phyloP scores from a whole-genome alignment of 441 rosid genomes.

The Raphanus hybrid region DNA sequence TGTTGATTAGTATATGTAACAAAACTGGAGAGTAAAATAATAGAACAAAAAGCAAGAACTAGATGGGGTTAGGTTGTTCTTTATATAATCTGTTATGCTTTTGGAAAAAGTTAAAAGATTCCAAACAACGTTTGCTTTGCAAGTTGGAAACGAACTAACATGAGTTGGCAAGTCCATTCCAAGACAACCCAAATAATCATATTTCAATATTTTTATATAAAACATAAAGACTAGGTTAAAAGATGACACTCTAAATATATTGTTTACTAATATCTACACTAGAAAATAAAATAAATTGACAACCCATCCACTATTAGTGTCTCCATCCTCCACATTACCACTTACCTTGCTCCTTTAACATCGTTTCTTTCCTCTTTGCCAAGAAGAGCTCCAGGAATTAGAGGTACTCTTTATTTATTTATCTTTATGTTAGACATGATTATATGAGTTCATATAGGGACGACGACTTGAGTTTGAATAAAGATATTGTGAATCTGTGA shows the following conservation, averaged over 20 bases:
- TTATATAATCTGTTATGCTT: background rate
- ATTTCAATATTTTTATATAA: background rate
- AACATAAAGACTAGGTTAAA: slow-evolving; percentile 11
- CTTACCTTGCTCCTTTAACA: slow-evolving; percentile 22
- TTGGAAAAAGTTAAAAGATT: slow-evolving; percentile 31
- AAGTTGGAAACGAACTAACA: slow-evolving; percentile 47
- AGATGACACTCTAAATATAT: slow-evolving; percentile 14
- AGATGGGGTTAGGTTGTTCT: background rate
- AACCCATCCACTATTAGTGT: slow-evolving; percentile 42
- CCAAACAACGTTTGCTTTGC: slow-evolving; percentile 41
- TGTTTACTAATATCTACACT: slow-evolving; percentile 7
- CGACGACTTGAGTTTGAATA: background rate
- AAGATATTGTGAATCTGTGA: background rate
- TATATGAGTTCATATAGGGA: background rate
- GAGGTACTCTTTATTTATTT: slow-evolving; percentile 15
- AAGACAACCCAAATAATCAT: slow-evolving; percentile 32
- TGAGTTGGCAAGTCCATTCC: slow-evolving; percentile 49
- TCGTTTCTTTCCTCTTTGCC: slow-evolving; percentile 10
- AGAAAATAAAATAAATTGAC: slow-evolving; percentile 24
- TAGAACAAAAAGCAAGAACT: background rate
- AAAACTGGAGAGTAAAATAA: background rate
- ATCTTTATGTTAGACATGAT: background rate
- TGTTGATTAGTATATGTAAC: background rate
- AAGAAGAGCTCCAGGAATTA: slow-evolving; percentile 31
- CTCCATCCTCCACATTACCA: slow-evolving; percentile 28